Base-by-base conservation (phyloP, 139 green algal genomes). In the Coccomyxa sp. region DNA sequence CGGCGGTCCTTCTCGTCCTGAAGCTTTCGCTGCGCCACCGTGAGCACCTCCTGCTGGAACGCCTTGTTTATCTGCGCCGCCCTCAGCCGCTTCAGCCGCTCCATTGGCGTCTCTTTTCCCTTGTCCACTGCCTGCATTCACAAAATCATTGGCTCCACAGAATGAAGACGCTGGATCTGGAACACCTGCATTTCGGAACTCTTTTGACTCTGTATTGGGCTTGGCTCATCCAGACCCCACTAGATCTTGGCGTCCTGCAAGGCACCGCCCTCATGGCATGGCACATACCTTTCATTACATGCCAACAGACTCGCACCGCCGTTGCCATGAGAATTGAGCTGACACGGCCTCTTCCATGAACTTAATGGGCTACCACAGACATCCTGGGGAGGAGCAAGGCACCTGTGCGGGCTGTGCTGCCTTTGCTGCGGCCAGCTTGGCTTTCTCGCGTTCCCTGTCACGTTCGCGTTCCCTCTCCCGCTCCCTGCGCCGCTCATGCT, bases 81-180 rank as follows among this genome's bases (percentile, higher is more conserved):
- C 87, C 94, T 93, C 63, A 96, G 88, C 13, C 93, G 91, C 88
- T 95, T 95, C 32, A 96, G 81, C 23, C 93, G 88, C 89, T 96
- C 91, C 82, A 91, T 85, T 0, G 93, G 90, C 57, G 91, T 95
- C 87, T 96, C 93, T 67, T 90, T 92, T 10, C 15, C 60, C 60
- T 79, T 79, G 81, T 83, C 81, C n/a, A 85, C 28, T 51, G 57
- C 77, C 38, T 81, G 13, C 77, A 23, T 51, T 51, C 38, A 51
- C 38, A 51, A 3, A 3, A 51, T 51, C 38, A 51, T 7, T 27
- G 25, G 67, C 27, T 51, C 38, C 7, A 7, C 38, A 51, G 66
- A 25, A 13, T 75, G 9, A n/a, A n/a, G n/a, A n/a, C n/a, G n/a
- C n/a, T 25, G 66, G 66, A 75, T 75, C 23, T 75, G 66, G 23